These are phyloP conservation scores for Infundibulicybe gibba DNA, from an alignment of 768 basidiomycete genomes.

Conservation along the genomic window DNA sequence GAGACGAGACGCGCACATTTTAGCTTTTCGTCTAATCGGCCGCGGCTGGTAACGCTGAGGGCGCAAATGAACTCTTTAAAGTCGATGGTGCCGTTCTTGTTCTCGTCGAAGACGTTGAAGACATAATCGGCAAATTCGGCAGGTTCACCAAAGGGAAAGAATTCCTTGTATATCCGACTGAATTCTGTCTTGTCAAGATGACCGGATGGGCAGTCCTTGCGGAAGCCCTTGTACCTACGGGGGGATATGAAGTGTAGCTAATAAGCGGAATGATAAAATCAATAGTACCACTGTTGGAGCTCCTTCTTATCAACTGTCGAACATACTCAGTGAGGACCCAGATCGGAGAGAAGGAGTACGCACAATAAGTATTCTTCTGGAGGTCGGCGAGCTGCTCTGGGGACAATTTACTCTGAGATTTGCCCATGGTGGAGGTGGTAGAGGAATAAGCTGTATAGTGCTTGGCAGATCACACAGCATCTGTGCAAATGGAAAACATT, in stretches of 20 bases:
- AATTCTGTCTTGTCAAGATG: constrained; percentile 96
- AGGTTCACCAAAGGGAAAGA: constrained; percentile 99
- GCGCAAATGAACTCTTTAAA: constrained; percentile 99
- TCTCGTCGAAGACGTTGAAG: constrained; percentile 96
- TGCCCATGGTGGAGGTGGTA: constrained; percentile 73
- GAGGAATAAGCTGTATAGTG: constrained; percentile 7
- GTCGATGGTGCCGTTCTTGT: constrained; percentile 96
- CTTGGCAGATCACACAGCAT: no score
- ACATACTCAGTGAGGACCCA: constrained; percentile 10
- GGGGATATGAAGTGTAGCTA: constrained; percentile 10
- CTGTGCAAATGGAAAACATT: no score
- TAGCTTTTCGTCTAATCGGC: constrained; percentile 94
- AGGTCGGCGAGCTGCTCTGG: constrained; percentile 92
- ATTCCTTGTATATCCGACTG: constrained; percentile 97
- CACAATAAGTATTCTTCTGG: constrained; percentile 98
- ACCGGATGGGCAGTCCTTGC: constrained; percentile 97
- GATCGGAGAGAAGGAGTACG: constrained; percentile 19
- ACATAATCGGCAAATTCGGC: constrained; percentile 96
- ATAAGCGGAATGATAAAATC: constrained; percentile 7
- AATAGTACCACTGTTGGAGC: constrained; percentile 88
- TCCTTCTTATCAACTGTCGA: constrained; percentile 89
- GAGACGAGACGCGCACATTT: constrained; percentile 63
- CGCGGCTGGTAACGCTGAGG: constrained; percentile 90
- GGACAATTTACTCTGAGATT: constrained; percentile 93
- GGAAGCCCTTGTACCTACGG: constrained; percentile 96